Base-by-base conservation (phyloP, 202 grass and related monocot genomes). In the Elaeis oleifera region DNA sequence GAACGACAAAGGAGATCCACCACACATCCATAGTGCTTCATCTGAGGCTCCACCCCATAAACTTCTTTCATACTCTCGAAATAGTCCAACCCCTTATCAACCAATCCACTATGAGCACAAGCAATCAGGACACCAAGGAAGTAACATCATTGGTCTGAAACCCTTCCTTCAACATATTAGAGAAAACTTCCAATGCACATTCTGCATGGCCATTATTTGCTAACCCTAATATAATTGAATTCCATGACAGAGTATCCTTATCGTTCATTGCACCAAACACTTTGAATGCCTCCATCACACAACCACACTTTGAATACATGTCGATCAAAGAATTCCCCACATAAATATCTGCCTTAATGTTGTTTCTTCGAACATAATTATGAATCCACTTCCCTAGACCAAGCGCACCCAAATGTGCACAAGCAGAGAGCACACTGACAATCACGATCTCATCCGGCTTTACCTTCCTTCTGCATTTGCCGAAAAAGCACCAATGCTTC, bases 171-270 rank as follows among this genome's bases (percentile, higher is more conserved):
- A 80, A 59, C 79, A 83, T 90, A 64, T 62, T 22, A 3, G 5
- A 21, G 50, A 82, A 77, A 18, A 60, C 24, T 51, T 57, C 21
- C 31, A 89, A 63, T 15, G 75, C 71, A 3, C 70, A 69, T 14
- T 68, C 21, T 6, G 64, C 74, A n/a, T 59, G 48, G 5, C 85
- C 65, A 61, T 79, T 90, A 49, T 75, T 68, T 31, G 79, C 75
- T 8, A 82, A 64, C 13, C 75, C 79, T 9, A 78, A n/a, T 39
- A 79, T 68, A 36, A 90, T 68, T 16, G 72, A 74, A 24, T 85
- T 90, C 72, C 79, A 85, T 23, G 82, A 79, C 49, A 82, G 66
- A 3, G 75, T 79, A 27, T 85, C 76, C 71, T 76, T 85, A 31
- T 71, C 72, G 44, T 82, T 74, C 61, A 82, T 85, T 64, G 68